Conservation (phyloP, 176 grass and related monocot species). For the Bothriochloa decipiens region DNA sequence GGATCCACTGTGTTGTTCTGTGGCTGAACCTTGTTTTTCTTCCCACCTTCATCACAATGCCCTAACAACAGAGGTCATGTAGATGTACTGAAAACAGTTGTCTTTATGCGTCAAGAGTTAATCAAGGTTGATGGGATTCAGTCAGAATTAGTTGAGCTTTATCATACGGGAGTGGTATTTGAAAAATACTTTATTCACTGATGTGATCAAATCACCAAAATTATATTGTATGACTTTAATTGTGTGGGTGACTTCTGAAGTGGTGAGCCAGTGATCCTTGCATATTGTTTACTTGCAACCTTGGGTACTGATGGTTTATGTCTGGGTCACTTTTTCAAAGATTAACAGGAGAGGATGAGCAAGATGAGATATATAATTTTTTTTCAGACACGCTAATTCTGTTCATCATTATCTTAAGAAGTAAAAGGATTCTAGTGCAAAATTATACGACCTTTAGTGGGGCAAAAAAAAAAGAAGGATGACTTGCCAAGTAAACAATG, state of each 20-base stretch:
- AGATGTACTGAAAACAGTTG: slow-evolving; percentile 22
- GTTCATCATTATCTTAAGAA: not conserved
- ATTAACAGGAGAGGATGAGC: not conserved
- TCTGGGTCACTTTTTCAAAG: not conserved
- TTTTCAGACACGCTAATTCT: not conserved
- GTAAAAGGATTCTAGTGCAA: not conserved
- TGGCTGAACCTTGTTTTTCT: not conserved
- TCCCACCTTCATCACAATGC: not conserved
- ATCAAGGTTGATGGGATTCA: slow-evolving; percentile 10
- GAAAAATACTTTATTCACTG: not conserved
- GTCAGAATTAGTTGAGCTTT: slow-evolving; percentile 1
- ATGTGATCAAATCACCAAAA: slow-evolving; percentile 3
- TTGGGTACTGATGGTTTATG: not conserved
- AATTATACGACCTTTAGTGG: not conserved
- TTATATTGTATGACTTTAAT: not conserved
- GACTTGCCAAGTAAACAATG: not conserved
- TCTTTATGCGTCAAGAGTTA: not conserved
- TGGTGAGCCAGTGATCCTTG: not conserved
- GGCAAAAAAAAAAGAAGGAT: not conserved
- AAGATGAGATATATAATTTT: not conserved
- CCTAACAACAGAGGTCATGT: not conserved
- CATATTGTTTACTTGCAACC: slow-evolving; percentile 1
- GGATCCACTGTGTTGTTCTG: not conserved
- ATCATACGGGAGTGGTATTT: not conserved
- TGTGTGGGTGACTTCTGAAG: not conserved